Evolutionary conservation across 148 eudicot species (phyloP).

Genomic region (Spergularia marina): DNA sequence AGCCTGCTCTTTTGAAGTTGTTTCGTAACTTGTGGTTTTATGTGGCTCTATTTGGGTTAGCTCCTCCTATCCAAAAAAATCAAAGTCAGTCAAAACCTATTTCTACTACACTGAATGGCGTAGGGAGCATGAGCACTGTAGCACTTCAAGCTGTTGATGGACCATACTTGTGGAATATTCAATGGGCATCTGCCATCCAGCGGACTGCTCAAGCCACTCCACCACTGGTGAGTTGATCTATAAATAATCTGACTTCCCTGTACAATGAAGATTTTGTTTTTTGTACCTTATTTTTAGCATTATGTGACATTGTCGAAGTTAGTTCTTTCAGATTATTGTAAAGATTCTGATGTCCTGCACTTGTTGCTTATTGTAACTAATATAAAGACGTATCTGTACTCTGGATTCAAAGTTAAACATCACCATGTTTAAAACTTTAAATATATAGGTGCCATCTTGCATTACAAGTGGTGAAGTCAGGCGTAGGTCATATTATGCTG

Average conservation of each 20-base stretch:
- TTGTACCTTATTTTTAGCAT: background rate
- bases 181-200: constrained; percentile 92
- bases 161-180: constrained; percentile 89
- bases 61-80: constrained; percentile 86
- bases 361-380: background rate
- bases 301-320: background rate
- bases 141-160: constrained; percentile 96
- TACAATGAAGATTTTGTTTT: background rate
- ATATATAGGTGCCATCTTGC: background rate
- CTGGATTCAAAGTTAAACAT: background rate
- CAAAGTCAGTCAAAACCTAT: constrained; percentile 51
- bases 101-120: constrained; percentile 67
- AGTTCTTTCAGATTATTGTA: background rate
- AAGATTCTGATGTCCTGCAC: background rate
- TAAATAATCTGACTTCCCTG: background rate
- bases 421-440: background rate
- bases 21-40: constrained; percentile 99
- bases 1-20: constrained; percentile 86
- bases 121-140: constrained; percentile 69
- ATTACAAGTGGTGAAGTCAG: background rate
- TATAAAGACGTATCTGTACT: background rate
- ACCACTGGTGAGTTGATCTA: constrained; percentile 78
- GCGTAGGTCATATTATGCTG: background rate
- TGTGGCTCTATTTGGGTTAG: constrained; percentile 92
- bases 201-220: constrained; percentile 97